Conservation (phyloP, 345 rosid species). For the Murraya koenigii region DNA sequence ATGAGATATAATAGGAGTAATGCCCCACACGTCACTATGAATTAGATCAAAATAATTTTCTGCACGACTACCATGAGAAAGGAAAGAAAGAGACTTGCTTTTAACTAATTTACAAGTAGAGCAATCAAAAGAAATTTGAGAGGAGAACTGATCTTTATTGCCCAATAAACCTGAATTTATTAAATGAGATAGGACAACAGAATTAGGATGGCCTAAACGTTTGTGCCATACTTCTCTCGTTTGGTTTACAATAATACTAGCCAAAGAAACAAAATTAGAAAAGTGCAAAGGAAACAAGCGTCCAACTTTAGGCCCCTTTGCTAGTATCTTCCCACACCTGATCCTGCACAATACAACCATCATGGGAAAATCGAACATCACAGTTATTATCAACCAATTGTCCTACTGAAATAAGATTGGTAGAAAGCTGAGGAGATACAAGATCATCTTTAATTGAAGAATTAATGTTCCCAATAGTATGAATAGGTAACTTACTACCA, state of each 20-base stretch:
- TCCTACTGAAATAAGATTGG: background rate
- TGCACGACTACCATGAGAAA: background rate
- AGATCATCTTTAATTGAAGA: background rate
- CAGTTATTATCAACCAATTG: slow-evolving; percentile 13
- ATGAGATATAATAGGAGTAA: background rate
- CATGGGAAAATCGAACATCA: background rate
- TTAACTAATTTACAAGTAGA: background rate
- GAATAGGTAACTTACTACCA: background rate
- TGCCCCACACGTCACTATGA: background rate
- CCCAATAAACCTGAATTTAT: background rate
- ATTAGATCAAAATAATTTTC: background rate
- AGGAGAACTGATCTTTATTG: background rate
- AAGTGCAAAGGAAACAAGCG: background rate
- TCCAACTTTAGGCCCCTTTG: slow-evolving; percentile 8
- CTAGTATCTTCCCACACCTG: slow-evolving; percentile 3
- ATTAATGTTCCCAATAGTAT: background rate
- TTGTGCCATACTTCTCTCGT: background rate
- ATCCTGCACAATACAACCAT: slow-evolving; percentile 12
- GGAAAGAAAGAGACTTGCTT: slow-evolving; percentile 4
- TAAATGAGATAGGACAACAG: background rate
- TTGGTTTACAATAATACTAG: background rate
- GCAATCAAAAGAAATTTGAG: background rate
- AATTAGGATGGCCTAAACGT: background rate
- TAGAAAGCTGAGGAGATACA: background rate
- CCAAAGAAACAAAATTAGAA: background rate